Evolutionary conservation across 441 rosid genomes (phyloP).

Genomic region (Erodium trifolium): DNA sequence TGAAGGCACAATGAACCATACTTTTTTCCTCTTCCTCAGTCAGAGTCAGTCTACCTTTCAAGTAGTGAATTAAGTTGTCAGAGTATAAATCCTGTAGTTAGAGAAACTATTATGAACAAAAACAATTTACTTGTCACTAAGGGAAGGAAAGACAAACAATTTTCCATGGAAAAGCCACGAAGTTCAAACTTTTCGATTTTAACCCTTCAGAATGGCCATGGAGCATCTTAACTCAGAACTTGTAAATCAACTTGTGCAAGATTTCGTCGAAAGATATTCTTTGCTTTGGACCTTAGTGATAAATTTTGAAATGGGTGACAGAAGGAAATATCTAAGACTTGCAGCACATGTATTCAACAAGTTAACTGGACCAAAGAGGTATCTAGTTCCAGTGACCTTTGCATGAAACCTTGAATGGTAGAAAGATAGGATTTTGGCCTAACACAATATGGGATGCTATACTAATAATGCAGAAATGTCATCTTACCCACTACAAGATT

Average conservation of each 20-base stretch:
- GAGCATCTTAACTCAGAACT: neutral
- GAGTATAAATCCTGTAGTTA: too few relatives aligned
- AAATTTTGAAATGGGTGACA: neutral
- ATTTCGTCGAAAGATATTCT: neutral
- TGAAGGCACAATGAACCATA: neutral
- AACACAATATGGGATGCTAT: slow-evolving; percentile 3
- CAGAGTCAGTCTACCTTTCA: neutral
- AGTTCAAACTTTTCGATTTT: neutral
- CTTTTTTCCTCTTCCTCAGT: neutral
- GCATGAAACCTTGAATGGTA: neutral
- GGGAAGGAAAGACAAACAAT: neutral
- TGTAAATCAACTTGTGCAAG: slow-evolving; percentile 1
- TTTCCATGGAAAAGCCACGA: neutral
- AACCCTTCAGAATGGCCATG: slow-evolving; percentile 4
- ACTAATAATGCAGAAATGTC: neutral
- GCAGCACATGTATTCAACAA: neutral
- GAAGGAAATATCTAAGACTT: neutral
- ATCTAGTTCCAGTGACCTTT: neutral
- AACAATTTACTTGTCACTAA: neutral
- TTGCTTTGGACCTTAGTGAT: neutral
- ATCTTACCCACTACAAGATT: neutral
- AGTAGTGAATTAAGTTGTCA: too few relatives aligned
- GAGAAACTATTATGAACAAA: neutral
- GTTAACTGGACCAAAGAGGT: slow-evolving; percentile 9
- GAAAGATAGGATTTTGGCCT: neutral